Percentiles rank a stretch among this genome's conserved stretches.
Conservation (phyloP, 495 filamentous ascomycete species). For the Penicillium waksmanii region DNA sequence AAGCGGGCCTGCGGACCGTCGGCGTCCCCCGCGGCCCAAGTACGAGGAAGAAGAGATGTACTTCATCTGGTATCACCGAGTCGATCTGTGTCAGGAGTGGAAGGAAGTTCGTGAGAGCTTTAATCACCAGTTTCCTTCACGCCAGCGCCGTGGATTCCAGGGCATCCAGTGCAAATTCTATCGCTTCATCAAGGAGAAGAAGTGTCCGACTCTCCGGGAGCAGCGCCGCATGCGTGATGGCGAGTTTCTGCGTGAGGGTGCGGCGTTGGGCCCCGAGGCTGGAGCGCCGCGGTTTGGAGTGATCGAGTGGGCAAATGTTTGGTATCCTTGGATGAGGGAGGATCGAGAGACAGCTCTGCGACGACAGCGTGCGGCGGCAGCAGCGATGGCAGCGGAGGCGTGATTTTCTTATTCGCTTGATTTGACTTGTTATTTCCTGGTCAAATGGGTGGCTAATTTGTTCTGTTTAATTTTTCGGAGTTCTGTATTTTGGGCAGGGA, state of each 20-base stretch:
- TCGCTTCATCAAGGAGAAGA: constrained; percentile 54
- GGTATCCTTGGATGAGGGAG: constrained; percentile 52
- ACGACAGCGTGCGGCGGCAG: constrained; percentile 6
- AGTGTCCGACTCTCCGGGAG: constrained; percentile 49
- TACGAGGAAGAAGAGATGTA: constrained; percentile 58
- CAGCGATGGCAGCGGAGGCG: constrained; percentile 11
- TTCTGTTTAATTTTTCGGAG: constrained; percentile 8
- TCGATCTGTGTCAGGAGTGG: constrained; percentile 56
- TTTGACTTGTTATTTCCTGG: constrained; percentile 15
- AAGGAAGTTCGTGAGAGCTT: constrained; percentile 53
- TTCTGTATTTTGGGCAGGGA: constrained; percentile 9
- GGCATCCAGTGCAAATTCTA: constrained; percentile 62
- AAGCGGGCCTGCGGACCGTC: constrained; percentile 38
- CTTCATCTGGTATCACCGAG: constrained; percentile 61
- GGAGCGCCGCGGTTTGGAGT: constrained; percentile 39
- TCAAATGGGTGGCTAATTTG: constrained; percentile 3
- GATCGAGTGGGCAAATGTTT: constrained; percentile 43
- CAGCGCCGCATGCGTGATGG: constrained; percentile 51
- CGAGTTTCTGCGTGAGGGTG: constrained; percentile 42
- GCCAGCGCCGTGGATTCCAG: constrained; percentile 49
- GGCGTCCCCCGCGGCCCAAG: constrained; percentile 51
- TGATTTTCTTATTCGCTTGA: constrained; percentile 6
- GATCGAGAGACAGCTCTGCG: constrained; percentile 13
- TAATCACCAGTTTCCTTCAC: constrained; percentile 51
- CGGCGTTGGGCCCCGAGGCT: constrained; percentile 14